Base-by-base conservation (phyloP, 768 basidiomycete genomes). In the Boletus rex-veris region DNA sequence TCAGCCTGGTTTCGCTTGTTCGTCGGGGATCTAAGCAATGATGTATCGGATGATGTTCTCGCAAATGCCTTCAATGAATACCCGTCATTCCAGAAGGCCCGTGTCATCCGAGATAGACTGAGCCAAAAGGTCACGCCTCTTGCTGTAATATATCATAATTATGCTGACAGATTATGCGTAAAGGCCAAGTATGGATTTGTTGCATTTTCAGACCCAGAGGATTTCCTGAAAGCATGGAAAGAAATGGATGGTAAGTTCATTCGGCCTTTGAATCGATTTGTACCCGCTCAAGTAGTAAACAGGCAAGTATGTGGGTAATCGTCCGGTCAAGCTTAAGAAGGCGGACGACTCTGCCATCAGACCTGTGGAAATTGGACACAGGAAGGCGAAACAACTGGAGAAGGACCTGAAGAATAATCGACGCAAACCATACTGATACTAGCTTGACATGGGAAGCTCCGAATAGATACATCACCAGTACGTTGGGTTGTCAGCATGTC, bases 291-390 rank as follows among this genome's bases (percentile, higher is more conserved):
- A 45, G 31, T 38, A 16, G 36, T 26, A 14, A 38, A 74, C 44
- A 86, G 95, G 95, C 58, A 98, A 98, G 77, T 99, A 99, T 72
- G 95, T 99, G 47, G 97, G 97, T 40, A 96, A 96, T 65, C 82
- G 97, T 48, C 97, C 97, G n/a, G 84, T 99, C 61, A 91, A 91
- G 66, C 80, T 99, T 57, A 94, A 90, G 75, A 98, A 97, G 71
- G 95, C 97, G 35, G 91, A 94, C 66, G 82, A 81, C 60, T 84
- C 85, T 44, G 82, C 87, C 47, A 90, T 98, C 53, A 81, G 90
- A 49, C 88, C 93, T 7, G 95, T 98, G 35, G 87, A 92, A 65
- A 97, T 99, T 58, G 94, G 96, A 1, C 87, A 91, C 65, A 81
- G 87, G 54, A 98, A 97, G 72, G 96, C 95, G 12, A 88, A 85